These are phyloP conservation scores for Quercus berberidifolia DNA, from an alignment of 306 rosid species.

Conservation along the genomic window DNA sequence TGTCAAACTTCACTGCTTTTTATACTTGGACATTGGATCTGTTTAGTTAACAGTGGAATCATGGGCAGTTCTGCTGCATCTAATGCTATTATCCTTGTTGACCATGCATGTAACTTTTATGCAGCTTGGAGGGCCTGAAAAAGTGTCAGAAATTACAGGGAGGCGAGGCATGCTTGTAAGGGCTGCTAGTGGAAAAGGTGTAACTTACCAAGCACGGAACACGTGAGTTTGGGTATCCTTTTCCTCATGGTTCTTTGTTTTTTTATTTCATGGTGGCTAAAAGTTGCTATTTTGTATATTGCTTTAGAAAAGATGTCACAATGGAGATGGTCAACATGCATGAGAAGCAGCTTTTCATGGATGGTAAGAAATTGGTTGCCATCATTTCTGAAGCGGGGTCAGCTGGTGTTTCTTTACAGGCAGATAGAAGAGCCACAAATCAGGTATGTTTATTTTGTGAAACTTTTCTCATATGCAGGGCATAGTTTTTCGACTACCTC, in stretches of 20 bases:
- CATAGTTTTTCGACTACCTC: slow-evolving; percentile 3
- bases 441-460: slow-evolving; percentile 49
- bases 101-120: slow-evolving; percentile 13
- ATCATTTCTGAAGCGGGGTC: slow-evolving; percentile 99
- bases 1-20: background rate
- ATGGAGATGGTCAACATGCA: slow-evolving; percentile 99
- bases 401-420: slow-evolving; percentile 97
- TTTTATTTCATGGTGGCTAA: slow-evolving; percentile 12
- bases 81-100: slow-evolving; percentile 11
- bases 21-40: background rate
- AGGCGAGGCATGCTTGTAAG: slow-evolving; percentile 99
- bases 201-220: slow-evolving; percentile 93
- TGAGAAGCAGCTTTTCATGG: slow-evolving; percentile 98
- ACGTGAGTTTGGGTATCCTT: slow-evolving; percentile 61
- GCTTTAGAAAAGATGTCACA: slow-evolving; percentile 77
- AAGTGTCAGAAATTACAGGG: slow-evolving; percentile 96
- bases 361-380: slow-evolving; percentile 88
- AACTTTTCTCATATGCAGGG: background rate
- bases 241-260: background rate
- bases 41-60: background rate
- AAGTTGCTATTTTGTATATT: slow-evolving; percentile 12
- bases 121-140: slow-evolving; percentile 98
- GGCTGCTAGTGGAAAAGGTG: slow-evolving; percentile 90
- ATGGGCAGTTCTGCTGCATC: background rate
- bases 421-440: slow-evolving; percentile 89